Evolutionary conservation across 176 grass and related monocot genomes (phyloP).

Genomic region (Calamus simplicifolius): DNA sequence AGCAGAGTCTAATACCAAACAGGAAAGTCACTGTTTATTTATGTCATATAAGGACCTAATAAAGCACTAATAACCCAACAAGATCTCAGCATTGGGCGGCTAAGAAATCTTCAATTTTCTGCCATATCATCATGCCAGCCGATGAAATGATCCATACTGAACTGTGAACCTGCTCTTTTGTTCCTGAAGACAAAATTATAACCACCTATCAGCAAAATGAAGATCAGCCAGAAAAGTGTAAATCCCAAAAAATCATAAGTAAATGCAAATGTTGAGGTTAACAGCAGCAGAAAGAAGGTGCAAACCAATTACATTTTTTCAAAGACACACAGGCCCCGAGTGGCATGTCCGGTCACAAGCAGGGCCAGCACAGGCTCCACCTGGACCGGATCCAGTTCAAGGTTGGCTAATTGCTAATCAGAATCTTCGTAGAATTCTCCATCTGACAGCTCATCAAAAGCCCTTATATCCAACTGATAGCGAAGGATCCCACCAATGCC

Average conservation of each 20-base stretch:
- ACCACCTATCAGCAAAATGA: too few species aligned
- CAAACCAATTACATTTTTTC: slow-evolving; percentile 15
- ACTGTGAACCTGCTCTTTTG: background rate
- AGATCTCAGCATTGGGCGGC: too few species aligned
- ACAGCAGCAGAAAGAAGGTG: too few species aligned
- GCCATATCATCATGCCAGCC: background rate
- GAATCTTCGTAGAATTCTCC: slow-evolving; percentile 22
- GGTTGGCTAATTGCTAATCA: slow-evolving; percentile 32
- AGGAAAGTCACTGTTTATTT: too few species aligned
- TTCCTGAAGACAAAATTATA: background rate
- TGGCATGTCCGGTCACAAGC: background rate
- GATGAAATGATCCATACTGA: background rate
- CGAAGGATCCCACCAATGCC: slow-evolving; percentile 30
- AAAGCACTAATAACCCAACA: too few species aligned
- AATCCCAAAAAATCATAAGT: too few species aligned
- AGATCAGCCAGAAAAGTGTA: too few species aligned
- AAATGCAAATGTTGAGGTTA: too few species aligned
- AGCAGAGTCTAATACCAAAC: too few species aligned
- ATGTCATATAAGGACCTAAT: too few species aligned
- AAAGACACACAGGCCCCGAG: slow-evolving; percentile 15
- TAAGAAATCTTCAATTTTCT: too few species aligned
- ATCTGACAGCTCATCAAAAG: slow-evolving; percentile 19
- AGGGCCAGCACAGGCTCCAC: slow-evolving; percentile 24
- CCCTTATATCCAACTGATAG: slow-evolving; percentile 21
- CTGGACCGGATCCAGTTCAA: slow-evolving; percentile 16